Evolutionary conservation across 2,329 filamentous ascomycete genomes (phyloP), one percentile per base, ranked within the genome.

Genomic region (Triangularia verruculosa): DNA sequence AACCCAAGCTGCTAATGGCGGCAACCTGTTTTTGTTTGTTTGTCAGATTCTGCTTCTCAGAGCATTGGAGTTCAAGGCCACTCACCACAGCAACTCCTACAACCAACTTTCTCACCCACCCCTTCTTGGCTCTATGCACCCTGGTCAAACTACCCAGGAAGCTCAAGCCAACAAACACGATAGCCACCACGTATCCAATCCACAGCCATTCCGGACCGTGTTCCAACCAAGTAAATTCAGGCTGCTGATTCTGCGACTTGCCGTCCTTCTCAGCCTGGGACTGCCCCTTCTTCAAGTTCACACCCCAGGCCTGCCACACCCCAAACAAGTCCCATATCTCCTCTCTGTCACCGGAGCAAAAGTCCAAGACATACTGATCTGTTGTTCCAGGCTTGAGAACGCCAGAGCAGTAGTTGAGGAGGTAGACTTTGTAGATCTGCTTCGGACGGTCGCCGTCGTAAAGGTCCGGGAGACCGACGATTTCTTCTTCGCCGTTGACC

Each of bases 351-450:
- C 43, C 43, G 20, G 24, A 28, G 24, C 53, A 56, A 30, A 56
- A 56, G 28, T 56, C 53, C 8, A 56, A 27, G 15, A 56, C 53
- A 28, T 56, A 56, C 17, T 56, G 22, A 11, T 56, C 53, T 27
- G 20, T 11, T 11, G 15, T 28, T 11, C 51, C 51, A 2, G 25
- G 53, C n/a, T 56, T 56, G 24, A 28, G 24, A 9, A 28, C 24
- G n/a, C 53, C 53, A n/a, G 53, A 56, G 53, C 27, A 56, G 53
- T 56, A 56, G 7, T 56, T 56, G 2, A 28, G 9, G 25, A 56
- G 12, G 3, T 56, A 56, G 12, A 56, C 28, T 11, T 28, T 30
- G 53, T 28, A 56, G n/a, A 56, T 56, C 53, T 56, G 53, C 28
- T 56, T 56, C 11, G 24, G 25, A 13, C 25, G 53, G 24, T 56